phyloP scores from a whole-genome alignment of 441 rosid species.

The Jatropha multifida region DNA sequence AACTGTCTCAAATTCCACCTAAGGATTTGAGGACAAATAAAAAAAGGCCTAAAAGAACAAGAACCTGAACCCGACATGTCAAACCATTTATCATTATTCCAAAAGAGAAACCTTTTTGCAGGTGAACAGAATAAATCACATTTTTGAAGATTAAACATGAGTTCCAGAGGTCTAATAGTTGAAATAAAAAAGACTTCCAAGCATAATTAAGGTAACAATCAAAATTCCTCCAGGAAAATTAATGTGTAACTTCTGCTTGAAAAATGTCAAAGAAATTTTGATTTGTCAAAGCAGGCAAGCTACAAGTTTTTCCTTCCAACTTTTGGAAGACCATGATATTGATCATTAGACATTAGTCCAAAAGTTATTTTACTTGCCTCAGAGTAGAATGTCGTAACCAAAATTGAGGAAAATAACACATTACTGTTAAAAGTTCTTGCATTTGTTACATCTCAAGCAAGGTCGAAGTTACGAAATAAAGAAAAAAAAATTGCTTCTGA shows the following conservation, averaged over 20 bases:
- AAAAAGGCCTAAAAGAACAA: neutral
- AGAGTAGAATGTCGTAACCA: no score
- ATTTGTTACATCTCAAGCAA: no score
- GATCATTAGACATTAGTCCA: no score
- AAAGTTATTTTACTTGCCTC: no score
- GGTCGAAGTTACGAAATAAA: slow-evolving; percentile 4
- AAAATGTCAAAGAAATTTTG: no score
- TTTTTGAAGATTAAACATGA: neutral
- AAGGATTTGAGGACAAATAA: neutral
- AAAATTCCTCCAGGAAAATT: no score
- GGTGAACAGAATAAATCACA: neutral
- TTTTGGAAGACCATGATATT: no score
- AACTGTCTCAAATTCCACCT: neutral
- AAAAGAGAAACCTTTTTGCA: neutral
- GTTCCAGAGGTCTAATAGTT: neutral
- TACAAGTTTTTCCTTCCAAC: no score
- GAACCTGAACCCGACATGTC: neutral
- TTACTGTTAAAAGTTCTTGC: no score
- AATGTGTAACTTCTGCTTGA: no score
- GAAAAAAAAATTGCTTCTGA: neutral
- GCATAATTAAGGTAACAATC: neutral
- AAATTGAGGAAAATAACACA: no score
- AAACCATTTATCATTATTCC: neutral
- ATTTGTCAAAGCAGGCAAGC: no score
- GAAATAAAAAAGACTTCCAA: neutral